Evolutionary conservation across 202 grass and related monocot species (phyloP), one percentile per base, ranked within the genome.

Genomic region (Musa balbisiana): DNA sequence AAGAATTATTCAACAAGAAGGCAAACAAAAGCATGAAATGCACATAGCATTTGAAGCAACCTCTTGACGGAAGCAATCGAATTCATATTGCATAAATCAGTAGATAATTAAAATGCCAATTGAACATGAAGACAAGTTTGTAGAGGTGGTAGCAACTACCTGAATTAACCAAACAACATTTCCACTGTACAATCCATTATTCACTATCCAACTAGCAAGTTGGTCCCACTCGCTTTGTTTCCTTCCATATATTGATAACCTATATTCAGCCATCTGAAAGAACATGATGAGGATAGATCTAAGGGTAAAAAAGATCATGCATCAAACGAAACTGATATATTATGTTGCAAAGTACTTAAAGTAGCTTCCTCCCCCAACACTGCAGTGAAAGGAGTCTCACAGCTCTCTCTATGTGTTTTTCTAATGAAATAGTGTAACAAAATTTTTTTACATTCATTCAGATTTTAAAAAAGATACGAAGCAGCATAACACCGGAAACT

Each of bases 211-310:
- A 81, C 90, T 97, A 77, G 93, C 90, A 81, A 91, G 89, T 72
- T 97, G 93, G 77, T 97, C 93, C 93, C 93, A 97, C 80, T 97
- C 93, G 67, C 93, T 97, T 93, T 97, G 92, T 81, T 97, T 97
- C 82, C 93, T 91, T 79, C 93, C 93, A 69, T 97, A 97, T 76
- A 97, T 89, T 66, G 90, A 97, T 85, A 97, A 84, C 16, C 93
- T 78, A 85, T 97, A 93, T 72, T 97, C 93, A 64, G 93, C 90
- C 90, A 91, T 97, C 90, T 97, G 74, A 84, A 64, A 21, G 76
- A 81, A 55, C 49, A 23, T 59, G 43, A 69, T 74, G 21, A 81
- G 43, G 25, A 68, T 10, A 19, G 72, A 11, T 49, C 25, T 52
- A 68, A 74, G 65, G 64, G 33, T 66, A 64, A 73, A 71, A 50